phyloP scores from a whole-genome alignment of 2,329 filamentous ascomycete genomes.

The Xylariales sp. region DNA sequence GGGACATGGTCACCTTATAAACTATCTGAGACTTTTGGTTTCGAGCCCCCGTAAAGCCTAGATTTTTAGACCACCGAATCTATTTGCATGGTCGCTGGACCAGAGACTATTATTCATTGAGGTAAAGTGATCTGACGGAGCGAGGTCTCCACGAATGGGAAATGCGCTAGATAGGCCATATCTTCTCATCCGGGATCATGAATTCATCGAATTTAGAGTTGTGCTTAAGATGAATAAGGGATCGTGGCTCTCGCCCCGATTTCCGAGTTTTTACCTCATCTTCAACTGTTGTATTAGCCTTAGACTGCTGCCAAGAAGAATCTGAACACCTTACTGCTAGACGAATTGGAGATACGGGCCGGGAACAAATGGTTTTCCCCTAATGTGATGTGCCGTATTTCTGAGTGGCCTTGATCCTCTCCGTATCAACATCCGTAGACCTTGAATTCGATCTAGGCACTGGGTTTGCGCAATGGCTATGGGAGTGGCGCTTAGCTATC shows the following conservation, averaged over 20 bases:
- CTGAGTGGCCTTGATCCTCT: not conserved
- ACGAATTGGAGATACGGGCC: not conserved
- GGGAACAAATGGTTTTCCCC: too few species aligned
- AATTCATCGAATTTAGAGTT: not conserved
- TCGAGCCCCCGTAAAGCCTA: not conserved
- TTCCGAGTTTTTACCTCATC: not conserved
- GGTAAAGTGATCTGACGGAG: not conserved
- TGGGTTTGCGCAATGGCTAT: not conserved
- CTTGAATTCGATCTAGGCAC: not conserved
- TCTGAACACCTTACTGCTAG: not conserved
- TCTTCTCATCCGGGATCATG: not conserved
- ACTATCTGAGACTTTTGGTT: not conserved
- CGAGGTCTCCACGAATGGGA: not conserved
- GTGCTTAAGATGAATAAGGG: not conserved
- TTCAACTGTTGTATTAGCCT: conserved; percentile 1
- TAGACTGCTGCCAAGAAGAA: too few species aligned
- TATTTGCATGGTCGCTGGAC: too few species aligned
- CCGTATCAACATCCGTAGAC: not conserved
- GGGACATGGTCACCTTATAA: not conserved
- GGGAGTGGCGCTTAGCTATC: conserved; percentile 6
- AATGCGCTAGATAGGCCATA: not conserved
- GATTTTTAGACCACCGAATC: not conserved
- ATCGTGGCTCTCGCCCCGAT: not conserved
- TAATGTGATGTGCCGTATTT: not conserved
- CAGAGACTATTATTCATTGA: not conserved